Conservation (phyloP, 345 rosid genomes). For the Hibiscus mutabilis region DNA sequence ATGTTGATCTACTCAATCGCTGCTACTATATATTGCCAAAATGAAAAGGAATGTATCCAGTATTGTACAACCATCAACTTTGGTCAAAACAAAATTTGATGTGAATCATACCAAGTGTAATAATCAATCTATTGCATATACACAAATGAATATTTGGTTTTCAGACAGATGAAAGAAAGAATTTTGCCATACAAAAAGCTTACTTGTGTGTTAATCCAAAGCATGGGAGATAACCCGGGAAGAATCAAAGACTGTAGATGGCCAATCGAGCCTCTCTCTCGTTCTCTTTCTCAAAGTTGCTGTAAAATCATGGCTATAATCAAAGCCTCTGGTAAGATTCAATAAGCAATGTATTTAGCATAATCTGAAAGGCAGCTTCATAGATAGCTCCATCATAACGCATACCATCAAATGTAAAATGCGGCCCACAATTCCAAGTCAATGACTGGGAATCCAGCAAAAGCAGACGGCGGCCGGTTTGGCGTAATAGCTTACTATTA, state of each 20-base stretch:
- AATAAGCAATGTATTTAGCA: slow-evolving; percentile 82
- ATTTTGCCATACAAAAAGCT: slow-evolving; percentile 3
- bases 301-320: slow-evolving; percentile 3
- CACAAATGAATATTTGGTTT: slow-evolving; percentile 15
- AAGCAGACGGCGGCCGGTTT: slow-evolving; percentile 67
- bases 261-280: too few species aligned
- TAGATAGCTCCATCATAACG: slow-evolving; percentile 78
- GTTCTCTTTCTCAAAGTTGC: neutral
- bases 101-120: slow-evolving; percentile 9
- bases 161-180: slow-evolving; percentile 10
- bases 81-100: slow-evolving; percentile 21
- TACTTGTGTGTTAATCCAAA: slow-evolving; percentile 18
- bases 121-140: slow-evolving; percentile 17
- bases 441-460: slow-evolving; percentile 71
- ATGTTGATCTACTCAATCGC: neutral
- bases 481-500: slow-evolving; percentile 62
- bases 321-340: slow-evolving; percentile 86
- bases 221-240: slow-evolving; percentile 16
- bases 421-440: slow-evolving; percentile 79
- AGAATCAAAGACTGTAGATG: too few species aligned
- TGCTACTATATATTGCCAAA: slow-evolving; percentile 4
- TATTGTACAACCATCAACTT: slow-evolving; percentile 6
- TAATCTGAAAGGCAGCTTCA: slow-evolving; percentile 67
- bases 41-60: neutral
- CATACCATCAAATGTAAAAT: slow-evolving; percentile 85